Percentiles rank a stretch among this genome's conserved stretches.
These are phyloP conservation scores for Aspergillus wentii DNA, from an alignment of 495 filamentous ascomycete species.

Conservation along the genomic window DNA sequence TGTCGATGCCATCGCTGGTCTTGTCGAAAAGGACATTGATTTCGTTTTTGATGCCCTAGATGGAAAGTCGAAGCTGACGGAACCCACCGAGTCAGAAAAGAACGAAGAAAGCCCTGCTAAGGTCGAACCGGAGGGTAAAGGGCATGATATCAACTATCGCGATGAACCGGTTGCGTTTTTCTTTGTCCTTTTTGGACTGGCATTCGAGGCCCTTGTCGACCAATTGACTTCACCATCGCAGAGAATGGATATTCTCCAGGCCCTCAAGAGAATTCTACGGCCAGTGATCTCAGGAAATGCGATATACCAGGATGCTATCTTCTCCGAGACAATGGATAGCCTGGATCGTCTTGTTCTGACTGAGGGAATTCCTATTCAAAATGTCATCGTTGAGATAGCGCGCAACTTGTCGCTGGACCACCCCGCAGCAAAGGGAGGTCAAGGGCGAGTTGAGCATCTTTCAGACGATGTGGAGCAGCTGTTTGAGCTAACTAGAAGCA, in stretches of 20 bases:
- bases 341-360: conserved; percentile 90
- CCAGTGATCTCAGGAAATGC: conserved; percentile 95
- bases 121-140: conserved; percentile 44
- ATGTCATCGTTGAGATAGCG: conserved; percentile 88
- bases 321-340: conserved; percentile 95
- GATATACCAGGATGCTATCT: conserved; percentile 92
- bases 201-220: conserved; percentile 88
- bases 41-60: conserved; percentile 97
- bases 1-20: conserved; percentile 93
- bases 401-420: conserved; percentile 84
- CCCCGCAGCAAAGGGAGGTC: conserved; percentile 73
- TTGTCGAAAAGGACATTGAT: conserved; percentile 95
- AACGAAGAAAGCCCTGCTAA: conserved; percentile 42
- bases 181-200: conserved; percentile 95
- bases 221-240: conserved; percentile 72
- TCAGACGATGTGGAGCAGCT: conserved; percentile 97
- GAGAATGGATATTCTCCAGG: conserved; percentile 82
- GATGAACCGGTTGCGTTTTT: conserved; percentile 99
- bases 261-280: conserved; percentile 89
- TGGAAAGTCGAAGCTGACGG: conserved; percentile 53
- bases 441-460: conserved; percentile 64
- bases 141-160: conserved; percentile 86
- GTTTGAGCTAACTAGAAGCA: conserved; percentile 92
- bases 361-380: conserved; percentile 83
- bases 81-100: conserved; percentile 13